Evolutionary conservation across 352 stramenopile genomes (phyloP).

Genomic region (Phytophthora multivora): DNA sequence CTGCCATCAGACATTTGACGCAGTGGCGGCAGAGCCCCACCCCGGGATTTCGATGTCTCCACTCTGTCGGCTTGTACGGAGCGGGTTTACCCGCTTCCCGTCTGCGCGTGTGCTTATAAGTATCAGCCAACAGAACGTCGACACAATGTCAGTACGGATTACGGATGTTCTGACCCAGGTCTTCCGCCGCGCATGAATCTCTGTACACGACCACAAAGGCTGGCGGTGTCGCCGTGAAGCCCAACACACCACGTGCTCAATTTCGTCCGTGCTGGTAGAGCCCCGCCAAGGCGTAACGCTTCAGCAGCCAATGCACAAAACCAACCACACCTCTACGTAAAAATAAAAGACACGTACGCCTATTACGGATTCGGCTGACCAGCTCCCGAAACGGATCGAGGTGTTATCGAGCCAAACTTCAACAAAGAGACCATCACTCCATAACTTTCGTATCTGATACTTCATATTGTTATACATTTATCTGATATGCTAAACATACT

Average conservation of each 20-base stretch:
- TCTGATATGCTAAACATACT: neutral
- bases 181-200: slow-evolving; percentile 31
- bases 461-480: neutral
- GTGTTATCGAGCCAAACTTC: slow-evolving; percentile 3
- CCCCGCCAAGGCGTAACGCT: slow-evolving; percentile 6
- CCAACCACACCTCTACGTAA: slow-evolving; percentile 16
- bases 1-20: slow-evolving; percentile 26
- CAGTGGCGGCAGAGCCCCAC: slow-evolving; percentile 23
- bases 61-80: slow-evolving; percentile 12
- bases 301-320: slow-evolving; percentile 10
- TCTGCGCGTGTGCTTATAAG: neutral
- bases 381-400: neutral
- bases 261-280: neutral
- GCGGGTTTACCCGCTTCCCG: slow-evolving; percentile 8
- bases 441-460: neutral
- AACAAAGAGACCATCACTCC: slow-evolving; percentile 35
- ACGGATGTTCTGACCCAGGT: slow-evolving; percentile 9
- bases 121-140: neutral
- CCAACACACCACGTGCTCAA: neutral
- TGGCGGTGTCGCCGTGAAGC: slow-evolving; percentile 9
- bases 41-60: neutral
- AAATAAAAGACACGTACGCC: slow-evolving; percentile 29
- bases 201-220: neutral
- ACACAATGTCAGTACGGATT: slow-evolving; percentile 1
- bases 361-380: neutral